Percentiles rank a stretch among this genome's conserved stretches.
phyloP scores from a whole-genome alignment of 164 flowering plant species.

The Cinnamomum chago region DNA sequence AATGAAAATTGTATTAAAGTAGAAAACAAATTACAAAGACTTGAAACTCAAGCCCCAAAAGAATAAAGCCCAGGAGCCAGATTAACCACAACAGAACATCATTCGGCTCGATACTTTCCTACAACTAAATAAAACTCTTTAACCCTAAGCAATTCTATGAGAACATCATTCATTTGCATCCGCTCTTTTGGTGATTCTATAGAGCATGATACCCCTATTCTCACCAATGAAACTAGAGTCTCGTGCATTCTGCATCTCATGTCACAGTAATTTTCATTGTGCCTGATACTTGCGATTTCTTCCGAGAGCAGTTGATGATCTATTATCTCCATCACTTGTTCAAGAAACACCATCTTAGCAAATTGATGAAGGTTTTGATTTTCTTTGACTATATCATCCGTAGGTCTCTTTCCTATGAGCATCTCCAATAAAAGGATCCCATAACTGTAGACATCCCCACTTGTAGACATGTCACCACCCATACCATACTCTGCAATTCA shows the following conservation, averaged over 20 bases:
- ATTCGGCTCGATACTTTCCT: neutral
- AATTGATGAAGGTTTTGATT: neutral
- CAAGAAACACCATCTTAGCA: neutral
- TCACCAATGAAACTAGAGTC: neutral
- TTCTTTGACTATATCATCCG: conserved; percentile 11
- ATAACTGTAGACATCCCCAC: conserved; percentile 30
- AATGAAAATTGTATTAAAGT: no score
- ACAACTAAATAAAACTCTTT: neutral
- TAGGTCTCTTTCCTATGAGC: conserved; percentile 31
- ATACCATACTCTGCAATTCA: conserved; percentile 24
- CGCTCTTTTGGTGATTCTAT: neutral
- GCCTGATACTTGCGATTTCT: neutral
- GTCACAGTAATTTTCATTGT: neutral
- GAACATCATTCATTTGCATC: neutral
- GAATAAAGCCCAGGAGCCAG: no score
- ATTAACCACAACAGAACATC: no score
- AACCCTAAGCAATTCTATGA: neutral
- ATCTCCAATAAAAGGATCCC: conserved; percentile 33
- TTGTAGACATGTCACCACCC: conserved; percentile 12
- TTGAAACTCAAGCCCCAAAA: no score
- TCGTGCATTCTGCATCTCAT: neutral
- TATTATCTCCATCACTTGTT: neutral
- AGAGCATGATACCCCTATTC: neutral
- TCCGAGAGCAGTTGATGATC: neutral
- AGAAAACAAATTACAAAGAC: no score